Base-by-base conservation (phyloP, 257 asterid species). In the Scutellaria barbata region DNA sequence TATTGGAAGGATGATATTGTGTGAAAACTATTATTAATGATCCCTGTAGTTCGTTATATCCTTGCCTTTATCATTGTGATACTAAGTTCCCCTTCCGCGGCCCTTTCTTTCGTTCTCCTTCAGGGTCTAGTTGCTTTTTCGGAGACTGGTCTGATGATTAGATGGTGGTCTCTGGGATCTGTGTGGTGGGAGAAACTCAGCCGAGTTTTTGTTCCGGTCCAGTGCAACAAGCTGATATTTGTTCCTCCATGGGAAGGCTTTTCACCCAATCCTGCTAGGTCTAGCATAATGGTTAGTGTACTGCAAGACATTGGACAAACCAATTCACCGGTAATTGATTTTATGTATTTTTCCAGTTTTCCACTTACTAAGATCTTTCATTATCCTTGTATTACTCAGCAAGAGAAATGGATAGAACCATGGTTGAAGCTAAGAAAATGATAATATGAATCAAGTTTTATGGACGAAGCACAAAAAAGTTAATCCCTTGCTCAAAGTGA, bases 101-200 rank as follows among this genome's bases (percentile, higher is more conserved):
- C 35, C 7, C 20, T 43, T 53, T 30, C 53, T 69, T 70, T 63
- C 16, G 63, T 73, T 52, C 46, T 75, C 53, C 30, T 77, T 78
- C 90, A 94, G 99, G 99, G 99, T 41, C 66, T 91, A 66, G 89
- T 92, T 79, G 96, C 96, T 64, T 94, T 94, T 80, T 91, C 99
- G 25, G 99, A 94, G 86, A 83, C 84, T 51, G 99, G 96, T 33
- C 71, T 91, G 89, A 78, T 91, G 92, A 88, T 94, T 63, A 85
- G 96, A 81, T 91, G 99, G 99, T 94, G 99, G 99, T 91, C 99
- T 37, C 75, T 89, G 75, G 98, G 87, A 77, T 86, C 93, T 63
- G 93, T 84, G 69, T 94, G 99, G 99, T 91, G 96, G 98, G 98
- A 94, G 86, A 94, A 88, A 81, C 89, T 94, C 39, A 91, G 90